Conservation (phyloP, 2,329 filamentous ascomycete species). For the Sphaerostilbella broomeana region DNA sequence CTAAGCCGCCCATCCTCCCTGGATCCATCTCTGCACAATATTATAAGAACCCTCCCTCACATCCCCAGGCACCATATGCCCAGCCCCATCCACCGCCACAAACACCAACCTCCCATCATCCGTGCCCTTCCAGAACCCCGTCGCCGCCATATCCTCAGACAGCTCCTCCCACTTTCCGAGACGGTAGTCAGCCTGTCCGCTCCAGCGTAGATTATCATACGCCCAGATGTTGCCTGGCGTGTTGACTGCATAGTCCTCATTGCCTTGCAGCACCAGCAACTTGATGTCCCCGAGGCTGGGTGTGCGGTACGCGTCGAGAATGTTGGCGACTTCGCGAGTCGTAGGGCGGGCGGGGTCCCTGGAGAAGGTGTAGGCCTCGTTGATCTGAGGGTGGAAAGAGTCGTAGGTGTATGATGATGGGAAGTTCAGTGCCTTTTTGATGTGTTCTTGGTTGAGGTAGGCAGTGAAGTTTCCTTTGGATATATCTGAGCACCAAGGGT, state of each 20-base stretch:
- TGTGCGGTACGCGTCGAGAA: constrained; percentile 15
- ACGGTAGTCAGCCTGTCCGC: constrained; percentile 36
- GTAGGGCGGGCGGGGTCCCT: constrained; percentile 9
- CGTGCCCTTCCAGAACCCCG: constrained; percentile 17
- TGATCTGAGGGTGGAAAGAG: constrained; percentile 90
- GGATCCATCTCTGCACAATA: constrained; percentile 18
- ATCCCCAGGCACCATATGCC: constrained; percentile 18
- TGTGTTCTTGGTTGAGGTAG: constrained; percentile 19
- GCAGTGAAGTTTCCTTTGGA: constrained; percentile 18
- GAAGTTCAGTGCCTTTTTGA: constrained; percentile 18
- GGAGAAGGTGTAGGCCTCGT: constrained; percentile 41
- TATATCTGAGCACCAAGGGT: constrained; percentile 10
- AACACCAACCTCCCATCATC: constrained; percentile 17
- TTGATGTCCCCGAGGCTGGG: constrained; percentile 15
- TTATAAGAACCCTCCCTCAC: constrained; percentile 16
- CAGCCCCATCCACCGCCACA: constrained; percentile 18
- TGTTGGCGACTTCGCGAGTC: constrained; percentile 11
- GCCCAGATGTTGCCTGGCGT: constrained; percentile 26
- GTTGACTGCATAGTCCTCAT: constrained; percentile 17
- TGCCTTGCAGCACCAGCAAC: constrained; percentile 20
- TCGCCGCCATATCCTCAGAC: constrained; percentile 7
- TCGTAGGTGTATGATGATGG: constrained; percentile 72
- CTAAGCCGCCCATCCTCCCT: constrained; percentile 9
- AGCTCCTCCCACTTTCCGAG: constrained; percentile 21
- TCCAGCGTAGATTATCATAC: constrained; percentile 36